Evolutionary conservation across 2,329 filamentous ascomycete species (phyloP).

Genomic region (Cladosporium sp.): DNA sequence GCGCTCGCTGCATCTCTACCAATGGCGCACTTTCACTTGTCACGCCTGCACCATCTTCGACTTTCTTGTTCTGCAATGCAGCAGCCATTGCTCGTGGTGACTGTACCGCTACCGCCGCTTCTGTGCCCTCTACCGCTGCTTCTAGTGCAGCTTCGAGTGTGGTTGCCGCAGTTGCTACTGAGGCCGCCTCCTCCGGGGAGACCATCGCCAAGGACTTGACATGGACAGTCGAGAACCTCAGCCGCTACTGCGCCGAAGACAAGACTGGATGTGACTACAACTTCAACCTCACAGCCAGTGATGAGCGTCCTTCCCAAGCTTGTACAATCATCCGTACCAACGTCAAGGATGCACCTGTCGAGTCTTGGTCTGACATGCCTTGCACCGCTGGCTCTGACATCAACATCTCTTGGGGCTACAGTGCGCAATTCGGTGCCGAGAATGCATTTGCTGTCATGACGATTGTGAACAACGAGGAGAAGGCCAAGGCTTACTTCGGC

Average conservation of each 20-base stretch:
- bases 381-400: slow-evolving; percentile 8
- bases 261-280: slow-evolving; percentile 16
- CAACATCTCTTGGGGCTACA: slow-evolving; percentile 15
- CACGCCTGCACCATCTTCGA: slow-evolving; percentile 9
- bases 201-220: slow-evolving; percentile 6
- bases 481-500: slow-evolving; percentile 15
- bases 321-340: slow-evolving; percentile 13
- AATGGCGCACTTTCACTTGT: slow-evolving; percentile 17
- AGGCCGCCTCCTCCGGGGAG: slow-evolving; percentile 4
- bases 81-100: slow-evolving; percentile 7
- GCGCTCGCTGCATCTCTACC: slow-evolving; percentile 17
- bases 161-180: not conserved
- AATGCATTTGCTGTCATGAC: slow-evolving; percentile 15
- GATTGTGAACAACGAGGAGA: slow-evolving; percentile 12
- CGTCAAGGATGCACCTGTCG: slow-evolving; percentile 10
- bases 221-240: slow-evolving; percentile 15
- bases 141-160: not conserved
- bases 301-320: slow-evolving; percentile 9
- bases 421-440: slow-evolving; percentile 11
- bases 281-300: slow-evolving; percentile 14
- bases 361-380: slow-evolving; percentile 9
- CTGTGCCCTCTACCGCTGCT: not conserved
- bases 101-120: slow-evolving; percentile 9
- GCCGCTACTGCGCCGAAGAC: slow-evolving; percentile 14
- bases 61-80: not conserved